Conservation (phyloP, 1,284 basidiomycete species). For the Trametes versicolor region DNA sequence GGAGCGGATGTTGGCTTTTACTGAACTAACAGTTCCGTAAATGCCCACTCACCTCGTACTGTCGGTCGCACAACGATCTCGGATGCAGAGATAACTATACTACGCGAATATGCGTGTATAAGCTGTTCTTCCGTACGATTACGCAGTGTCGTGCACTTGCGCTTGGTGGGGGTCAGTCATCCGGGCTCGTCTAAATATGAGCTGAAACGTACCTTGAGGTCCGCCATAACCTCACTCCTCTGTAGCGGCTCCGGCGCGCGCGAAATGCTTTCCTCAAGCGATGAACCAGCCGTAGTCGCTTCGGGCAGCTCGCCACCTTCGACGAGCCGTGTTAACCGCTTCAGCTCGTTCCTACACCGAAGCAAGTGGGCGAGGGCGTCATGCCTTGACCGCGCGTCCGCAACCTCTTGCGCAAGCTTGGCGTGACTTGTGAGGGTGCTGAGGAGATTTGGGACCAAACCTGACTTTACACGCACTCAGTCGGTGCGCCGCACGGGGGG, state of each 20-base stretch:
- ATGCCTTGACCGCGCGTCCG: constrained; percentile 60
- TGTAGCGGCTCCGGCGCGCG: constrained; percentile 61
- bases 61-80: constrained; percentile 59
- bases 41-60: constrained; percentile 61
- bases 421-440: constrained; percentile 63
- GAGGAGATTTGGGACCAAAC: constrained; percentile 68
- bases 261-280: constrained; percentile 56
- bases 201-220: constrained; percentile 61
- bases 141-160: constrained; percentile 60
- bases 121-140: constrained; percentile 77
- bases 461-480: constrained; percentile 57
- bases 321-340: constrained; percentile 54
- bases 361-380: constrained; percentile 64
- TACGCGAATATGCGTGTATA: constrained; percentile 69
- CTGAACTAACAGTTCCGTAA: background rate
- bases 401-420: constrained; percentile 64
- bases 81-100: constrained; percentile 60
- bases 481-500: background rate
- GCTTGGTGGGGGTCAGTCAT: constrained; percentile 47
- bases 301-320: constrained; percentile 68
- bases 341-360: constrained; percentile 57
- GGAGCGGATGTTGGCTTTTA: constrained; percentile 11
- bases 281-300: constrained; percentile 56
- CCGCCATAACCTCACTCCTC: constrained; percentile 58
- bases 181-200: background rate